A percentile compares a stretch with the other conserved stretches of the same genome.
phyloP scores from a whole-genome alignment of 2,329 filamentous ascomycete species.

The Leptosphaerulina australis region DNA sequence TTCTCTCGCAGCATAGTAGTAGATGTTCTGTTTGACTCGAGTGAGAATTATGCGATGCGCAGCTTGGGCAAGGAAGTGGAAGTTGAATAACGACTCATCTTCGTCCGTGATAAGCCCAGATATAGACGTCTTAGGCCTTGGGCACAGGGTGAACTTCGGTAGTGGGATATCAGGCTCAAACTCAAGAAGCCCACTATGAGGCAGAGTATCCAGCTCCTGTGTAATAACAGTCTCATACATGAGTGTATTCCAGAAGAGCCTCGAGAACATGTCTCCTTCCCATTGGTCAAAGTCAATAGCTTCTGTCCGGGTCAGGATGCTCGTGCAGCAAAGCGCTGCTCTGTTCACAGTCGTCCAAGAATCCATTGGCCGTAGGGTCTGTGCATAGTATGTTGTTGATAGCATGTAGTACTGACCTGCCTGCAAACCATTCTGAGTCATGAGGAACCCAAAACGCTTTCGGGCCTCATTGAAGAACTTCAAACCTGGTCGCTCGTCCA shows the following conservation, averaged over 20 bases:
- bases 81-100: slow-evolving; percentile 62
- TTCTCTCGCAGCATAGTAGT: slow-evolving; percentile 54
- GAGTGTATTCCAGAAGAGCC: slow-evolving; percentile 62
- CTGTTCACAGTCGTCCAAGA: slow-evolving; percentile 61
- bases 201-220: slow-evolving; percentile 59
- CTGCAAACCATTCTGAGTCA: slow-evolving; percentile 57
- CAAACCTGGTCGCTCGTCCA: slow-evolving; percentile 53
- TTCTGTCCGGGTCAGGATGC: slow-evolving; percentile 53
- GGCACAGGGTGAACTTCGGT: slow-evolving; percentile 59
- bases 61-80: slow-evolving; percentile 63
- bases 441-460: slow-evolving; percentile 58
- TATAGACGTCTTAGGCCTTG: slow-evolving; percentile 44
- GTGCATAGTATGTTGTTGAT: slow-evolving; percentile 59
- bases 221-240: slow-evolving; percentile 63
- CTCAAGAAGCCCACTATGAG: slow-evolving; percentile 57
- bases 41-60: slow-evolving; percentile 63
- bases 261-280: slow-evolving; percentile 62
- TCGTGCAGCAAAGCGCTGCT: slow-evolving; percentile 58
- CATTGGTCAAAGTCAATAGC: slow-evolving; percentile 56
- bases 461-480: slow-evolving; percentile 62
- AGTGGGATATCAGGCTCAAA: slow-evolving; percentile 61
- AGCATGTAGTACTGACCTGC: slow-evolving; percentile 61
- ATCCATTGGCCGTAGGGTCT: slow-evolving; percentile 60
- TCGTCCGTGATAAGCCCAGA: slow-evolving; percentile 49
- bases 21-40: slow-evolving; percentile 58